Conservation (phyloP, 805 yeast species). For the Starmerella geochares region DNA sequence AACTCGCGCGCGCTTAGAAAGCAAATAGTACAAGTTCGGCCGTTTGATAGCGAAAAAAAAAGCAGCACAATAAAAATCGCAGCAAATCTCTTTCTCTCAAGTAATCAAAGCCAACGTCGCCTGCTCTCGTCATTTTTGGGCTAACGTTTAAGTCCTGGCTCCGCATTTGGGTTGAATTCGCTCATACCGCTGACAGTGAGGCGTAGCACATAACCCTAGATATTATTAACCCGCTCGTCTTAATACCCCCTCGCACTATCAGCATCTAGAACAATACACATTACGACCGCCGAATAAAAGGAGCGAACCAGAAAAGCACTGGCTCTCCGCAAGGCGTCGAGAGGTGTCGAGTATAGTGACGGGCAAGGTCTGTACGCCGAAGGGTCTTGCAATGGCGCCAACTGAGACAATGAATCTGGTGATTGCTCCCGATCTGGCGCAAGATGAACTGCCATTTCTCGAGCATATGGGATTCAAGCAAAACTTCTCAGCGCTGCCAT, state of each 20-base stretch:
- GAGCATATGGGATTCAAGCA: conserved; percentile 8
- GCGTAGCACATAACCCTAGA: conserved; percentile 6
- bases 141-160: too few relatives aligned
- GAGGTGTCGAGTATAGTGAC: neutral
- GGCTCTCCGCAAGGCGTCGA: neutral
- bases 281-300: neutral
- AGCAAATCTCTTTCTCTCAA: too few relatives aligned
- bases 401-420: conserved; percentile 1
- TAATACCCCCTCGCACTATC: conserved; percentile 6
- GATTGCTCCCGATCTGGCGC: conserved; percentile 1
- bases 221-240: conserved; percentile 5
- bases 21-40: neutral
- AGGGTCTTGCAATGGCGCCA: neutral
- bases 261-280: neutral
- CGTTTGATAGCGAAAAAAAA: neutral
- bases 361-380: neutral
- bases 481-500: neutral
- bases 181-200: neutral
- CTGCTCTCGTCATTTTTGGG: too few relatives aligned
- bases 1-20: neutral
- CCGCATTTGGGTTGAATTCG: too few relatives aligned
- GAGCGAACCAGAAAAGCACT: neutral
- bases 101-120: too few relatives aligned
- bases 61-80: too few relatives aligned
- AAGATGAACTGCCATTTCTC: conserved; percentile 9